Evolutionary conservation across 768 basidiomycete genomes (phyloP).

Genomic region (Hypsizygus marmoreus): DNA sequence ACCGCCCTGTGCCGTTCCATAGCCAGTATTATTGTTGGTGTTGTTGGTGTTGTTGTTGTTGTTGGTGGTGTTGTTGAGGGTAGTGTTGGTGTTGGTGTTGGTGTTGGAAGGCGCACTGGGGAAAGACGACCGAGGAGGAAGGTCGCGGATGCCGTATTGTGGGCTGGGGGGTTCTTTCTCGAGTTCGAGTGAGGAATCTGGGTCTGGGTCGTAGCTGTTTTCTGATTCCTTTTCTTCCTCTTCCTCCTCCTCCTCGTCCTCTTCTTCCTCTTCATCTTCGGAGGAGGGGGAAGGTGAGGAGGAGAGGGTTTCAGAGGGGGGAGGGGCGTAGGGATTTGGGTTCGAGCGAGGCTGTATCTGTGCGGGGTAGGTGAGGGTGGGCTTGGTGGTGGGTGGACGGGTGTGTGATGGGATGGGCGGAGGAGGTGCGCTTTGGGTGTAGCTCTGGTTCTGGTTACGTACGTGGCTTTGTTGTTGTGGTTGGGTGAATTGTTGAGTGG

Average conservation of each 20-base stretch:
- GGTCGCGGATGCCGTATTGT: slow-evolving; percentile 46
- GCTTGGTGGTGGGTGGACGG: slow-evolving; percentile 2
- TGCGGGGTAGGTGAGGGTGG: slow-evolving; percentile 2
- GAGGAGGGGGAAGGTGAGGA: no score
- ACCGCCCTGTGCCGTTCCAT: not conserved
- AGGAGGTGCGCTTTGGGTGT: slow-evolving; percentile 6
- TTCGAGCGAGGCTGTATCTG: no score
- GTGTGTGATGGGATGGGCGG: slow-evolving; percentile 19
- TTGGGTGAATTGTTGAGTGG: slow-evolving; percentile 1
- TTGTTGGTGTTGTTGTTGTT: not conserved
- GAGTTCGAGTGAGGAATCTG: slow-evolving; percentile 6
- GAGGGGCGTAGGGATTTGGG: not conserved
- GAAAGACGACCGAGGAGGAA: slow-evolving; percentile 30
- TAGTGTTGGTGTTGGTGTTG: no score
- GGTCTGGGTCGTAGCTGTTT: slow-evolving; percentile 17
- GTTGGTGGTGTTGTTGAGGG: no score
- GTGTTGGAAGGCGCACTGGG: no score
- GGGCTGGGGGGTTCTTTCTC: slow-evolving; percentile 29
- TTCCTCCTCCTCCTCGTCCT: slow-evolving; percentile 23
- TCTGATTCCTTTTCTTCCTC: slow-evolving; percentile 21
- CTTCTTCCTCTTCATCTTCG: slow-evolving; percentile 5
- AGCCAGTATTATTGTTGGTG: not conserved
- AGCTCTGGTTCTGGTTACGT: not conserved
- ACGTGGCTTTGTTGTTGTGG: not conserved
- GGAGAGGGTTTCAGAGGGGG: not conserved